Conservation (phyloP, 2,329 filamentous ascomycete genomes). For the Talaromyces sp. region DNA sequence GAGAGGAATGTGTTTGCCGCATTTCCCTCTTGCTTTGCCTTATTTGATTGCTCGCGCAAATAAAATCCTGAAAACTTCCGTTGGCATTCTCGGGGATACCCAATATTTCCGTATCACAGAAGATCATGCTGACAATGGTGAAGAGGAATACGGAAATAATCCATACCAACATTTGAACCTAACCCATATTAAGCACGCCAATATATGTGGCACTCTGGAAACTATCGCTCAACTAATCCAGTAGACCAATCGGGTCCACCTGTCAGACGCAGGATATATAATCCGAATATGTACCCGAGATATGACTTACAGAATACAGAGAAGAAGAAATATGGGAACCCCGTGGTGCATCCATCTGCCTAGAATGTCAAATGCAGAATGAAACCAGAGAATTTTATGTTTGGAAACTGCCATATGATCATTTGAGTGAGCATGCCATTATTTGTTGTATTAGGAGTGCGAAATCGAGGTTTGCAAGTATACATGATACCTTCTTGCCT, state of each 20-base stretch:
- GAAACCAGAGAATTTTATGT: not conserved
- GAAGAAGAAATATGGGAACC: not conserved
- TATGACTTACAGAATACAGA: not conserved
- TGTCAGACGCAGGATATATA: not conserved
- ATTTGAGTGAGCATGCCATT: not conserved
- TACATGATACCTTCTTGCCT: not conserved
- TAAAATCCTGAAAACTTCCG: not conserved
- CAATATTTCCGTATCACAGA: not conserved
- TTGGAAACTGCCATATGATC: not conserved
- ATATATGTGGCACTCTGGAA: not conserved
- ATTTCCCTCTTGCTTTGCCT: not conserved
- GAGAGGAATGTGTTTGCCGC: not conserved
- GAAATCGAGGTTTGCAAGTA: not conserved
- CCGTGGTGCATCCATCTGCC: not conserved
- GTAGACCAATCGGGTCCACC: not conserved
- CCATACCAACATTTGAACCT: not conserved
- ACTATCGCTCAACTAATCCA: not conserved
- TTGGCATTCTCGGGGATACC: not conserved
- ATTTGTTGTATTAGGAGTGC: not conserved
- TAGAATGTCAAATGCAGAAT: not conserved
- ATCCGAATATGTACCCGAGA: not conserved
- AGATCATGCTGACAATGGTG: not conserved
- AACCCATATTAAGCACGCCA: not conserved
- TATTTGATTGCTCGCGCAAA: not conserved
- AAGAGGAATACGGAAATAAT: not conserved